Evolutionary conservation across 1,284 basidiomycete genomes (phyloP), one percentile per base, ranked within the genome.

Genomic region (Athelia sp.): DNA sequence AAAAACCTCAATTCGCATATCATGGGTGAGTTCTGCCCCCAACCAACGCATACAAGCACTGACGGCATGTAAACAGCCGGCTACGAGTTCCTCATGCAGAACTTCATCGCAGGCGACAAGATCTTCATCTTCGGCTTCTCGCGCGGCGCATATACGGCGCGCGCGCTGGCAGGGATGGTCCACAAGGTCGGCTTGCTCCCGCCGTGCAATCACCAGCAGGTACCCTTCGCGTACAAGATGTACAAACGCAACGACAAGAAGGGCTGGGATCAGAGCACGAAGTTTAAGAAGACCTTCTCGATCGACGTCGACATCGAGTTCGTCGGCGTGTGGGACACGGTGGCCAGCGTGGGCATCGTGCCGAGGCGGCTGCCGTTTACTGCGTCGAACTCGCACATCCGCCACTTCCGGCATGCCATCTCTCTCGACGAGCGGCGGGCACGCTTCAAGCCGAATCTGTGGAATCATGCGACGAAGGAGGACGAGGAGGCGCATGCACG

Each of bases 361-460:
- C 66, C 74, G 9, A 61, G 59, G 43, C 62, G 59, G 8, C 67
- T 82, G 2, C 78, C 78, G 1, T 83, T 82, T 60, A 78, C 79
- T 0, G 73, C 71, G 2, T 78, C 76, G n/a, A 85, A 85, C 59
- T 74, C 69, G 2, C 71, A 72, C 38, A 75, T 87, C 43, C 68
- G 69, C 24, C 74, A 70, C 3, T 87, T 88, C 70, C 69, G 84
- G 11, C 86, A 88, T 52, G 84, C 84, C 0, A 56, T 87, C 10
- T 67, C 84, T 0, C 71, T 88, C 6, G 85, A 87, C 58, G 85
- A 89, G 84, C n/a, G n/a, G n/a, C n/a, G n/a, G n/a, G n/a, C n/a
- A n/a, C n/a, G n/a, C n/a, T n/a, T n/a, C n/a, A n/a, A 3, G 75
- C 76, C 36, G 80, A 82, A 59, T 87, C 86, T 69, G n/a, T n/a